Evolutionary conservation across 306 rosid genomes (phyloP), one percentile per base, ranked within the genome.

Genomic region (Canavalia ensiformis): DNA sequence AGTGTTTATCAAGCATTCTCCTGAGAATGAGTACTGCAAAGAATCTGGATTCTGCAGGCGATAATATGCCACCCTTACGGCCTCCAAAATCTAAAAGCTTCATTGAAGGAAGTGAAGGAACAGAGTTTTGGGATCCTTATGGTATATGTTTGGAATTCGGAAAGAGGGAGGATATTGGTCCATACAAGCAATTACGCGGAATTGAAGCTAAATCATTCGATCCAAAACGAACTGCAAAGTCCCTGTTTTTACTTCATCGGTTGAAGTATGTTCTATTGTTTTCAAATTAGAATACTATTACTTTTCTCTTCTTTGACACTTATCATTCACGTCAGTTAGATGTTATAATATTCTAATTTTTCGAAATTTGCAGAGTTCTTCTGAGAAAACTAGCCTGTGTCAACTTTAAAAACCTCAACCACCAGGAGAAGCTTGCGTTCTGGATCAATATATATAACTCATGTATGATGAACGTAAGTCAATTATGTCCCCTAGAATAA

Each of bases 391-490:
- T 94, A 84, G 92, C 90, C 55, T 69, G 85, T 51, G 93, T 87
- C 82, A 90, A 88, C 55, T 69, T 91, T 64, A 82, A 87, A 63
- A 82, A 73, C 42, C 98, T 91, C 72, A 86, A 79, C 34, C 91
- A 90, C 81, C 98, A 91, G 84, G 94, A 91, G 88, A 94, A 94
- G 87, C 97, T 94, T 68, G 97, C 98, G 0, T 94, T 94, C 82
- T 94, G 98, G 97, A 90, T 91, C 79, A 94, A 94, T 83, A 85
- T 90, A 77, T 91, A 91, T 80, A 94, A 94, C 82, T 91, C 98
- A 70, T 91, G 98, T 89, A 89, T 91, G 94, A 91, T 91, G 88
- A 90, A 91, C 79, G 98, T 93, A 82, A 10, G 75, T 77, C 76
- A 57, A 2, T 69, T 30, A 30, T 69, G 57, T 47, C 67, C n/a